Conservation (phyloP, 2,329 filamentous ascomycete genomes). For the Botrytis byssoidea region DNA sequence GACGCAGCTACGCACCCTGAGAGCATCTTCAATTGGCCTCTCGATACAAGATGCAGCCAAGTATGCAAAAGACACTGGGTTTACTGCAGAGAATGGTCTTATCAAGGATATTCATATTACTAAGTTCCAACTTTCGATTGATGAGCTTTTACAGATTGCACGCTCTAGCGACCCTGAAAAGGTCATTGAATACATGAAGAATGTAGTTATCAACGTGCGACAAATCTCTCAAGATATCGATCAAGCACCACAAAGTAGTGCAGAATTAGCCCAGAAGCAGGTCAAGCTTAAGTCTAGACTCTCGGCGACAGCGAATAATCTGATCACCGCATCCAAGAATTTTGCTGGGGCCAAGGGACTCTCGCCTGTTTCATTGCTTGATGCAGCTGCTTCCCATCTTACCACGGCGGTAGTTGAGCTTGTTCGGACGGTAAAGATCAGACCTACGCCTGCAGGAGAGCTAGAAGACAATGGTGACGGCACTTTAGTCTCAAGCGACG, state of each 20-base stretch:
- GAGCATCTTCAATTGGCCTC: slow-evolving; percentile 76
- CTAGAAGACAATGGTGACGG: slow-evolving; percentile 76
- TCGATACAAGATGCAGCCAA: slow-evolving; percentile 67
- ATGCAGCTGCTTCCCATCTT: slow-evolving; percentile 89
- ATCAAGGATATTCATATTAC: slow-evolving; percentile 92
- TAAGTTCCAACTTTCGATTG: slow-evolving; percentile 90
- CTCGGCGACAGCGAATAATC: slow-evolving; percentile 89
- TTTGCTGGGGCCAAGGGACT: slow-evolving; percentile 80
- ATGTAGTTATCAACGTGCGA: slow-evolving; percentile 77
- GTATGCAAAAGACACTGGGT: slow-evolving; percentile 63
- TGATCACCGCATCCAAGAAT: slow-evolving; percentile 94
- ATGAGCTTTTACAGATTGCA: slow-evolving; percentile 80
- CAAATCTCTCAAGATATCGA: slow-evolving; percentile 81
- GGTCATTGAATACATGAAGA: slow-evolving; percentile 83
- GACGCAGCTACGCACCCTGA: slow-evolving; percentile 78
- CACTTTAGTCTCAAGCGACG: slow-evolving; percentile 64
- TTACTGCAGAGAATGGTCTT: slow-evolving; percentile 69
- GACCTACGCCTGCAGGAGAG: slow-evolving; percentile 70
- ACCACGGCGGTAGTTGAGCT: slow-evolving; percentile 84
- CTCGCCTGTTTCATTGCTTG: slow-evolving; percentile 87
- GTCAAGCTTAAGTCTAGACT: slow-evolving; percentile 75
- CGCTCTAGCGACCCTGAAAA: slow-evolving; percentile 70
- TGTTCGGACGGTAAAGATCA: slow-evolving; percentile 79
- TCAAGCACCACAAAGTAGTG: slow-evolving; percentile 52
- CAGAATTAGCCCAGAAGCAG: slow-evolving; percentile 54